Evolutionary conservation across 2,329 filamentous ascomycete species (phyloP), one percentile per base, ranked within the genome.

Genomic region (Macrophomina pseudophaseolina): DNA sequence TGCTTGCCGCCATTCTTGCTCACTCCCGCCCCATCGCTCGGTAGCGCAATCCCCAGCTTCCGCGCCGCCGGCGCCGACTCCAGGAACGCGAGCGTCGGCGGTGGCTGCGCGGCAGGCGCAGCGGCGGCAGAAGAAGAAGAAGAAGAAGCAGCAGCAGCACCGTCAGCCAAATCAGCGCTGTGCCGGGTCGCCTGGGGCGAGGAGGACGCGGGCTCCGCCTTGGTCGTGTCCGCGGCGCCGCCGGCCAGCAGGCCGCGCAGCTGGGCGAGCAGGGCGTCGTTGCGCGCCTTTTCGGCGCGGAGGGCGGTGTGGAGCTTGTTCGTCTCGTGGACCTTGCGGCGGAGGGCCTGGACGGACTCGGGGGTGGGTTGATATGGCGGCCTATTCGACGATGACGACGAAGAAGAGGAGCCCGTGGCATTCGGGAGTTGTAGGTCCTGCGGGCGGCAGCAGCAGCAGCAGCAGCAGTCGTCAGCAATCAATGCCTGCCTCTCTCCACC

Each of bases 261-360:
- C 70, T 89, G 86, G 1, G 78, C 74, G 64, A 97, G 86, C 16
- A 94, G 83, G 3, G 86, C 87, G 23, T 90, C 89, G 76, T 97
- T 97, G 69, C 87, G 87, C 6, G 85, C 84, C 69, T 86, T 86
- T 77, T 97, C 92, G 11, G 88, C 85, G 66, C 87, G 84, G 7
- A 97, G 84, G 53, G 89, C 86, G 9, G 84, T 82, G 70, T 93
- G 89, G 12, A 97, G 82, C 74, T 90, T 90, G 75, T 89, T 87
- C n/a, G 91, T 93, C 73, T 94, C 93, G 70, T 90, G 87, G 30
- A 96, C 80, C 71, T 90, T 91, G 71, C 88, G 86, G 64, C 93
- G 86, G 69, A 95, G 87, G n/a, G 85, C 80, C 67, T 88, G 87
- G 64, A 97, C 85, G 23, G 86, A 86, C 73, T 93, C 91, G 1